Percentiles rank a stretch among this genome's conserved stretches.
phyloP scores from a whole-genome alignment of 306 rosid species.

The Dryas octopetala region DNA sequence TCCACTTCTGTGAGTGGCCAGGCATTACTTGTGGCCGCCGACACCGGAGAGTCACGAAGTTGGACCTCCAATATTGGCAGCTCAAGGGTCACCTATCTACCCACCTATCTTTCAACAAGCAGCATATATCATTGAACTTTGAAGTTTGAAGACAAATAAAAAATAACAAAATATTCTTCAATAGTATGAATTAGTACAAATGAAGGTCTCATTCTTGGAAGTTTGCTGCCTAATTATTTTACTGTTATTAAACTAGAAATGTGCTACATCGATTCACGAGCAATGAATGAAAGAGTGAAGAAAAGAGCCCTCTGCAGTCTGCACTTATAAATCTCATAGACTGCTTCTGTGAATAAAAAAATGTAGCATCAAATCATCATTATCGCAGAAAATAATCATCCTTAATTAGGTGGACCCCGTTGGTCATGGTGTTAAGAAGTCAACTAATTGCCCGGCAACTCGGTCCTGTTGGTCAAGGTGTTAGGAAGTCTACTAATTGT shows the following conservation, averaged over 20 bases:
- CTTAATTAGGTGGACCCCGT: neutral
- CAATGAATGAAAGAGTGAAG: too few species aligned
- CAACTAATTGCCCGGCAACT: neutral
- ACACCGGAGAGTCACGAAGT: conserved; percentile 19
- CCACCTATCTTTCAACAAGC: neutral
- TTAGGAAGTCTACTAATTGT: neutral
- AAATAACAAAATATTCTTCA: too few species aligned
- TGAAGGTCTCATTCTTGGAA: neutral
- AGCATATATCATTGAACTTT: neutral
- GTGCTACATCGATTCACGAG: too few species aligned
- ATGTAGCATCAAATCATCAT: neutral
- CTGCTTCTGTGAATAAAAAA: too few species aligned
- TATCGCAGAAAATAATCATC: neutral
- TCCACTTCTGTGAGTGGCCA: conserved; percentile 32
- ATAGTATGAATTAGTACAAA: too few species aligned
- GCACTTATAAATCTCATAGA: too few species aligned
- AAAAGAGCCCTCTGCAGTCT: too few species aligned
- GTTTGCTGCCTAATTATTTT: neutral
- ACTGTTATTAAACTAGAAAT: too few species aligned
- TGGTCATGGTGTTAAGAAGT: neutral
- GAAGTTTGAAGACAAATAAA: too few species aligned
- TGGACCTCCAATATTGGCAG: conserved; percentile 12
- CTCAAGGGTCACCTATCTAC: conserved; percentile 18
- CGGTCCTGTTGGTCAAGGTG: neutral
- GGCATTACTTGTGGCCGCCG: conserved; percentile 22